Base-by-base conservation (phyloP, 495 filamentous ascomycete genomes). In the Mytilinidion resinicola region DNA sequence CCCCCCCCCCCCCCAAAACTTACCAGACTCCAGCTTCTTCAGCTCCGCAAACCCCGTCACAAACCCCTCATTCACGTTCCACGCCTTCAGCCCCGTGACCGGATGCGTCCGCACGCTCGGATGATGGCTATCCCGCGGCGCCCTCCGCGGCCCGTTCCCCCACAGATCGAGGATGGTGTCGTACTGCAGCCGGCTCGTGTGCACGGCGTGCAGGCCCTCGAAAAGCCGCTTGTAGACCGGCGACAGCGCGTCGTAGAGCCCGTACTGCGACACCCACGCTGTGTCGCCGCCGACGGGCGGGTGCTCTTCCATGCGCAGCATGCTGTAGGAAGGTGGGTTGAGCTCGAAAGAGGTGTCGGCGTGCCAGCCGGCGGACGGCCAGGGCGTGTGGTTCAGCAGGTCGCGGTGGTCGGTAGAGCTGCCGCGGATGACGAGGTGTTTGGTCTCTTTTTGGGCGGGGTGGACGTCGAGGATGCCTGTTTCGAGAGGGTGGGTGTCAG, bases 391-490 rank as follows among this genome's bases (percentile, higher is more conserved):
- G 60, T 79, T 76, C 48, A 80, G 62, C 8, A 67, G 68, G 11
- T 78, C 79, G 57, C 75, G 81, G 63, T 82, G 77, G 57, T 78
- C 72, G 59, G 80, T 30, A 80, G 19, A 81, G 67, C 57, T 72
- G 34, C 61, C 42, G 41, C 49, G 42, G 11, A 46, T 20, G 51
- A 63, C 20, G 15, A 14, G 35, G 42, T 49, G 14, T 14, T 35
- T 35, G 19, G 52, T 6, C 7, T 21, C 39, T 21, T 25, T 25
- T 49, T 50, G 53, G 25, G 21, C 30, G 43, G 34, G 15, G 11
- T 38, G 42, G 53, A 56, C 12, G 42, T 49, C 53, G 1, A 39
- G 53, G 20, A 53, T 42, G 21, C 53, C 53, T 49, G n/a, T 33
- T 8, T 17, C 9, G 1, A 56, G 25, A 59, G 21, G 3, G 60